Conservation (phyloP, 192 early-diverging fungal genomes). For the Podila epicladia region DNA sequence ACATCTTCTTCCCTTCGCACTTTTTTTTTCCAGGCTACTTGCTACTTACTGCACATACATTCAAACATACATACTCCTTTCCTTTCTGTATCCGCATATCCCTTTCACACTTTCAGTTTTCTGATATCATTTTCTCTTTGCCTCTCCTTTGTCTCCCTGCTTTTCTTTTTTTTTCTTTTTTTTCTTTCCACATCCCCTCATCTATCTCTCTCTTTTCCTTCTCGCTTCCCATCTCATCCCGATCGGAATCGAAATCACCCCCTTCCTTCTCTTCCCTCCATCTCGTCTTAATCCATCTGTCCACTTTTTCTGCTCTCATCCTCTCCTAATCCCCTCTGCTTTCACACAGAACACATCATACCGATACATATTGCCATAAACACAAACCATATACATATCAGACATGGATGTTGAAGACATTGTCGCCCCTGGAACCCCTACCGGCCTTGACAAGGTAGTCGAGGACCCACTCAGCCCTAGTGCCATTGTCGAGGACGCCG, state of each 20-base stretch:
- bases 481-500: neutral
- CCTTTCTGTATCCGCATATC: too few relatives aligned
- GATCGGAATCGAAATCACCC: neutral
- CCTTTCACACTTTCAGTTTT: neutral
- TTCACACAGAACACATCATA: neutral
- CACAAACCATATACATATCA: neutral
- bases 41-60: too few relatives aligned
- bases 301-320: neutral
- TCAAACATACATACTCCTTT: too few relatives aligned
- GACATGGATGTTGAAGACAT: constrained; percentile 43
- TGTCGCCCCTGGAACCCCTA: neutral
- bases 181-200: neutral
- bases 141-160: constrained; percentile 10
- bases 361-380: neutral
- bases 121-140: neutral
- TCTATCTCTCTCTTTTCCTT: neutral
- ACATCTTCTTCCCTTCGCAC: too few relatives aligned
- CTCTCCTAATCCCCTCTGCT: neutral
- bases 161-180: constrained; percentile 1
- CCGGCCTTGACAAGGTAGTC: neutral
- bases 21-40: too few relatives aligned
- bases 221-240: neutral
- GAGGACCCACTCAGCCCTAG: constrained; percentile 1
- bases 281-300: neutral
- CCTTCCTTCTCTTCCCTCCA: neutral